Evolutionary conservation across 345 rosid species (phyloP).

Genomic region (Theobroma cacao): DNA sequence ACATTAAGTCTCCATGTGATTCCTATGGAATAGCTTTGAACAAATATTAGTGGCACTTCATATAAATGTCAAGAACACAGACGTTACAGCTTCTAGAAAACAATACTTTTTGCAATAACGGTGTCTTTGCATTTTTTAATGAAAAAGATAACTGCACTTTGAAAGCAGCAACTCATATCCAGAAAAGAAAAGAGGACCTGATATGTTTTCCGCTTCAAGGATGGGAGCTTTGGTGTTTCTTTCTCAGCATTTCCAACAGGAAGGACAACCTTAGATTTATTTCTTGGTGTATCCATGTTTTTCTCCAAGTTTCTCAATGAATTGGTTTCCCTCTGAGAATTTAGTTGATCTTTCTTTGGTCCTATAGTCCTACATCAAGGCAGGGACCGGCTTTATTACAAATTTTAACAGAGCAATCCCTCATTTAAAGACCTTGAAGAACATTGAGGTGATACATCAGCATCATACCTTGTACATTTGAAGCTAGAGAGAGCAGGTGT

Average conservation of each 20-base stretch:
- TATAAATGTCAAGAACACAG: background rate
- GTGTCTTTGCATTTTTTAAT: background rate
- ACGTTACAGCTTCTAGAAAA: constrained; percentile 14
- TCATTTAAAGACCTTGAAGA: background rate
- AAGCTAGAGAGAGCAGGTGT: background rate
- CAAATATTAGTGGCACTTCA: background rate
- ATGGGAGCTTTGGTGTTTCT: constrained; percentile 30
- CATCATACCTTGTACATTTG: background rate
- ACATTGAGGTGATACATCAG: background rate
- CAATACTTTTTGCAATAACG: background rate
- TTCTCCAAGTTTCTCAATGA: constrained; percentile 31
- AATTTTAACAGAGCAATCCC: background rate
- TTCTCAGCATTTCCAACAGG: constrained; percentile 33
- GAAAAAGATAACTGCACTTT: background rate
- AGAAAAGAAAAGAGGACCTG: constrained; percentile 42
- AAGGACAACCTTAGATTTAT: constrained; percentile 23
- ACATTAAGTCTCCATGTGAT: constrained; percentile 26
- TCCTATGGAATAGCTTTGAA: constrained; percentile 40
- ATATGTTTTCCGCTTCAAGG: constrained; percentile 65
- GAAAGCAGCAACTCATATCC: background rate
- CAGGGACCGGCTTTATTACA: constrained; percentile 1
- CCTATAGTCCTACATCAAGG: constrained; percentile 40
- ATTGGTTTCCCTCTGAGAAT: constrained; percentile 30
- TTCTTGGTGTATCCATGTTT: constrained; percentile 27
- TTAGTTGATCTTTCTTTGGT: constrained; percentile 35